Conservation (phyloP, 306 rosid species). For the Trifolium dubium region DNA sequence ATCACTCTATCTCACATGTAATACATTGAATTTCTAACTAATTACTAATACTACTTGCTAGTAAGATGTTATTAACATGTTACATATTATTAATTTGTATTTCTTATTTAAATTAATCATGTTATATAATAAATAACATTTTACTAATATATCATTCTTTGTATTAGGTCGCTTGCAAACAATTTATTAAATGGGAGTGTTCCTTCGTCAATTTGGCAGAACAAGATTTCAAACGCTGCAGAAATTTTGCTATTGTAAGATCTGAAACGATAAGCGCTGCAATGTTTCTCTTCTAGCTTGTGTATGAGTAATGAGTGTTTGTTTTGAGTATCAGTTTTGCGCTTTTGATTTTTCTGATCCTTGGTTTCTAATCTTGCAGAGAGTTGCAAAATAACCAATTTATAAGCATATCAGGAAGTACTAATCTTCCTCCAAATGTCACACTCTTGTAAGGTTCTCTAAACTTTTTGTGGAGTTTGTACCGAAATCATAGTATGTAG, state of each 20-base stretch:
- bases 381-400: constrained; percentile 73
- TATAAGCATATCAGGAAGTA: constrained; percentile 58
- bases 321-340: not conserved
- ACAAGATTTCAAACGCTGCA: constrained; percentile 46
- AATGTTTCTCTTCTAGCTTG: constrained; percentile 9
- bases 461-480: constrained; percentile 39
- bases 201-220: constrained; percentile 75
- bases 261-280: constrained; percentile 28
- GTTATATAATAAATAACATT: constrained; percentile 19
- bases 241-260: constrained; percentile 68
- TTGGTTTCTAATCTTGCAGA: constrained; percentile 56
- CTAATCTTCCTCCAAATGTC: constrained; percentile 63
- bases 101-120: constrained; percentile 31
- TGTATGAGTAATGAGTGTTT: not conserved
- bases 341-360: constrained; percentile 29
- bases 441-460: constrained; percentile 69
- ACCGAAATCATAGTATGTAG: constrained; percentile 24
- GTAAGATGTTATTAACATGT: not conserved
- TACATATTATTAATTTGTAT: not conserved
- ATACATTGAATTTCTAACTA: not conserved
- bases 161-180: constrained; percentile 83
- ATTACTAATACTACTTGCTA: not conserved
- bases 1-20: not conserved
- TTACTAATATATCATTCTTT: constrained; percentile 34
- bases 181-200: constrained; percentile 68